phyloP scores from a whole-genome alignment of 768 basidiomycete species.

The Hebeloma cylindrosporum region DNA sequence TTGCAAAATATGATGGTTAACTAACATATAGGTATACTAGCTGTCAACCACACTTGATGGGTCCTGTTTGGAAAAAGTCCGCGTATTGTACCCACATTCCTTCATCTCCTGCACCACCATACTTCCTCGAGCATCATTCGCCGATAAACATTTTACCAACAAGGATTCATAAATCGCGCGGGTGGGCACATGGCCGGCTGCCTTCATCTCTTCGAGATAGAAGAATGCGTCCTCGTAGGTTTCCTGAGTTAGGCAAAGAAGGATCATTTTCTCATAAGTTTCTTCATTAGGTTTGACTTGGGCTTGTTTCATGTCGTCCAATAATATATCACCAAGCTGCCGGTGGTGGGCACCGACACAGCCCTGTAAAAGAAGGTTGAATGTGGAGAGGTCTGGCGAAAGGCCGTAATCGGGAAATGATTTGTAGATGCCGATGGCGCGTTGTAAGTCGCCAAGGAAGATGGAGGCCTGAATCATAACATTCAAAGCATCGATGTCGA shows the following conservation, averaged over 20 bases:
- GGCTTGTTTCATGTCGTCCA: slow-evolving; percentile 63
- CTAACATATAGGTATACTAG: too few species aligned
- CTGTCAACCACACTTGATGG: too few species aligned
- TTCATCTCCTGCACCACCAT: slow-evolving; percentile 73
- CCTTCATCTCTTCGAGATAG: slow-evolving; percentile 88
- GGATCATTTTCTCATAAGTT: slow-evolving; percentile 69
- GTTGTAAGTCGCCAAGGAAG: slow-evolving; percentile 63
- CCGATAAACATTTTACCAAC: slow-evolving; percentile 53
- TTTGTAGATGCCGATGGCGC: slow-evolving; percentile 77
- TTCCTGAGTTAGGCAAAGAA: slow-evolving; percentile 67
- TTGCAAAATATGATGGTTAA: too few species aligned
- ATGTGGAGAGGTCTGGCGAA: slow-evolving; percentile 61
- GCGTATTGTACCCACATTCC: slow-evolving; percentile 51
- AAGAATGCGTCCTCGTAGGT: slow-evolving; percentile 86
- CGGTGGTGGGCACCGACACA: slow-evolving; percentile 61
- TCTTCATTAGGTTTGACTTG: slow-evolving; percentile 53
- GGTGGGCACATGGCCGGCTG: slow-evolving; percentile 53
- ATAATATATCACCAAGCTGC: slow-evolving; percentile 64
- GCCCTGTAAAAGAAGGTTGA: slow-evolving; percentile 65
- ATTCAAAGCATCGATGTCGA: slow-evolving; percentile 66
- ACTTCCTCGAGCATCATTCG: slow-evolving; percentile 60
- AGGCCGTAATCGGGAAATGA: slow-evolving; percentile 54
- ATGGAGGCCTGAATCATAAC: slow-evolving; percentile 65
- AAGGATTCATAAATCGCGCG: slow-evolving; percentile 57
- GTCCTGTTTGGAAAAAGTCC: slow-evolving; percentile 2